Conservation (phyloP, 805 yeast species). For the Kazachstania taianensis region DNA sequence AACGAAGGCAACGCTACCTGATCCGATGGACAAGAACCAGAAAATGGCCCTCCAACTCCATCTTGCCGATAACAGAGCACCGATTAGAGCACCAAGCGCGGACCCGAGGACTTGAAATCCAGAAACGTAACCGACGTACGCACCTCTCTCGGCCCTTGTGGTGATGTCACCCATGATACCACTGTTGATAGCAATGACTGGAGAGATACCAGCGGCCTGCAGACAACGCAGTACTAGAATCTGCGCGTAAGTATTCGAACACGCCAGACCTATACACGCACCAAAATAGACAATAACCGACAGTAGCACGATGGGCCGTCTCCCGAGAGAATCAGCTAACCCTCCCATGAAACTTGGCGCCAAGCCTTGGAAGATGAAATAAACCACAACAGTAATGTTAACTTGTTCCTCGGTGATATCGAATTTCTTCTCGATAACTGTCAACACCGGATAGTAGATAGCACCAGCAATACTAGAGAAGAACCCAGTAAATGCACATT, state of each 20-base stretch:
- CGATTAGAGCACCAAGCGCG: conserved; percentile 71
- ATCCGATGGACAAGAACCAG: conserved; percentile 62
- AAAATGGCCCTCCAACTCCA: conserved; percentile 71
- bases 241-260: conserved; percentile 45
- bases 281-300: conserved; percentile 48
- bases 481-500: conserved; percentile 40
- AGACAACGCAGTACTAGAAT: conserved; percentile 58
- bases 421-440: conserved; percentile 45
- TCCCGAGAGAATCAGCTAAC: conserved; percentile 59
- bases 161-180: conserved; percentile 72
- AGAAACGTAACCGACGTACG: conserved; percentile 51
- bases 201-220: conserved; percentile 73
- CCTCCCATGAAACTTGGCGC: conserved; percentile 62
- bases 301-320: conserved; percentile 54
- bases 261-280: conserved; percentile 59
- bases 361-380: conserved; percentile 65
- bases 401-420: conserved; percentile 45
- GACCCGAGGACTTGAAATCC: conserved; percentile 65
- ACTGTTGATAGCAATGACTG: conserved; percentile 58
- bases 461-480: conserved; percentile 69
- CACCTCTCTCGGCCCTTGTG: conserved; percentile 56
- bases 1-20: conserved; percentile 35
- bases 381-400: conserved; percentile 67
- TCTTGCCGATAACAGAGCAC: conserved; percentile 33
- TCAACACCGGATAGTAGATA: conserved; percentile 71